Evolutionary conservation across 768 basidiomycete genomes (phyloP).

Genomic region (Lactarius pseudohatsudake): DNA sequence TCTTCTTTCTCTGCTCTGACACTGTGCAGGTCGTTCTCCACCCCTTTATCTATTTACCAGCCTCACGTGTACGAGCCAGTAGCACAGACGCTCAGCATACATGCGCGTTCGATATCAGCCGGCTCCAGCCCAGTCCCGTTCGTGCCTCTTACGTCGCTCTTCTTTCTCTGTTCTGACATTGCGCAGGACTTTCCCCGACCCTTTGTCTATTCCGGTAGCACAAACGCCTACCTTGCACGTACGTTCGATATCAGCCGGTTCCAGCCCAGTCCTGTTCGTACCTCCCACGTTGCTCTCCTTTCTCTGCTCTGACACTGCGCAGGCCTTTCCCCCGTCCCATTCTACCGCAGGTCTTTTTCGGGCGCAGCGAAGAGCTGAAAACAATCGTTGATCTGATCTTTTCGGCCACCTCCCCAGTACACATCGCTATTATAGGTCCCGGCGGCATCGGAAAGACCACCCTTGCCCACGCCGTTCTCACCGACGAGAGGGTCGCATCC

Average conservation of each 20-base stretch:
- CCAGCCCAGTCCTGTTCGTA: conserved; percentile 13
- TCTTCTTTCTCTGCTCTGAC: background rate
- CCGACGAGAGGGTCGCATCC: conserved; percentile 30
- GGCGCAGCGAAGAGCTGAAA: conserved; percentile 22
- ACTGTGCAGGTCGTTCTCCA: conserved; percentile 5
- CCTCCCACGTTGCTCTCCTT: background rate
- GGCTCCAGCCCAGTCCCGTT: conserved; percentile 12
- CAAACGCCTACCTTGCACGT: background rate
- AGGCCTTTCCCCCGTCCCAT: conserved; percentile 15
- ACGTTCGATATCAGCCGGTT: background rate
- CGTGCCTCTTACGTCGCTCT: background rate
- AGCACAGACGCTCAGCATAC: background rate
- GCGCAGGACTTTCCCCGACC: conserved; percentile 5
- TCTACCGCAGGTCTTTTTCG: conserved; percentile 25
- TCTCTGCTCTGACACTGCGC: background rate
- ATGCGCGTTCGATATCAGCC: background rate
- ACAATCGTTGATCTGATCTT: conserved; percentile 14
- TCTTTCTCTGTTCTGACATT: background rate
- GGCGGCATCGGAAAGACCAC: conserved; percentile 46
- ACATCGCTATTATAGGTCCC: conserved; percentile 31
- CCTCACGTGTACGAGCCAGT: background rate
- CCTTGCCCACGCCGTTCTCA: conserved; percentile 38
- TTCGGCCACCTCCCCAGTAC: conserved; percentile 6
- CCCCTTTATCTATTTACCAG: background rate
- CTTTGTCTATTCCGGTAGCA: background rate